Evolutionary conservation across 1,284 basidiomycete genomes (phyloP).

Genomic region (Golubevia sp.): DNA sequence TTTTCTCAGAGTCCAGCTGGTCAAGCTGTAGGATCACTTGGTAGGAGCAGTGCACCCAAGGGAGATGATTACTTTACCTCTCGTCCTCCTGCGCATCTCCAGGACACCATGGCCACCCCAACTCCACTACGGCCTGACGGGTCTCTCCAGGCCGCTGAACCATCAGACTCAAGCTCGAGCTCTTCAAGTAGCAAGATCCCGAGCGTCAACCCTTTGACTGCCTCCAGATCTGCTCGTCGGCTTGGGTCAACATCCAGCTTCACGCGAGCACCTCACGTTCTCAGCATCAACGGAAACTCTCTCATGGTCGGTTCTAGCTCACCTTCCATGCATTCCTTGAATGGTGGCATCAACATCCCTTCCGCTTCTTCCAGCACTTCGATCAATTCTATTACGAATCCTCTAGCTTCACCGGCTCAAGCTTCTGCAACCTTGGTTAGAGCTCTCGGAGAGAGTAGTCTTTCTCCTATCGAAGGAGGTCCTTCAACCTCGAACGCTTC

Average conservation of each 20-base stretch:
- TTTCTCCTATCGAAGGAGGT: neutral
- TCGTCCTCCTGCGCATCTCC: neutral
- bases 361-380: neutral
- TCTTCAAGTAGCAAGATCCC: neutral
- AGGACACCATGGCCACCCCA: neutral
- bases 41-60: neutral
- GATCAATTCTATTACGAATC: neutral
- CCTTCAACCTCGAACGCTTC: neutral
- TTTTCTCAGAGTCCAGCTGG: constrained; percentile 8
- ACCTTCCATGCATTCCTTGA: neutral
- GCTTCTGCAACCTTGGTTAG: neutral
- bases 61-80: neutral
- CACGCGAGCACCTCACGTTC: neutral
- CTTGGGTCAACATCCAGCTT: neutral
- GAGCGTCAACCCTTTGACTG: neutral
- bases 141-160: neutral
- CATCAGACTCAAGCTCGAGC: neutral
- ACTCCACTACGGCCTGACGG: no score
- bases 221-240: neutral
- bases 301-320: neutral
- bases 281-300: neutral
- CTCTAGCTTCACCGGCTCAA: neutral
- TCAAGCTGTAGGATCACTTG: neutral
- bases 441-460: neutral
- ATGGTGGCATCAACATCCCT: neutral